Conservation (phyloP, 1,284 basidiomycete species). For the Apiotrichum gamsii region DNA sequence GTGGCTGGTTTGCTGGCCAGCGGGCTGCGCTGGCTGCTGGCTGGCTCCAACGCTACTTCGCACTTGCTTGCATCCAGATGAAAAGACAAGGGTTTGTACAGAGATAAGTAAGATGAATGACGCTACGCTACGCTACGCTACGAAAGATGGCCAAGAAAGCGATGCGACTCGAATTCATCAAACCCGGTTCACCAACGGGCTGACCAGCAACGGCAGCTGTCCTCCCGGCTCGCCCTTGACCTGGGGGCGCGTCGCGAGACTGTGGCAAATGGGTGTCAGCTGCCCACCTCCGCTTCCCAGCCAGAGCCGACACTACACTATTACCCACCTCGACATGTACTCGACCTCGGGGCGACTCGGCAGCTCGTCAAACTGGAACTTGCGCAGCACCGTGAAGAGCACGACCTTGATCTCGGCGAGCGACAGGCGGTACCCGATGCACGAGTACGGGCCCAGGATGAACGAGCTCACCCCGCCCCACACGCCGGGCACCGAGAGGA, state of each 20-base stretch:
- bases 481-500: conserved; percentile 53
- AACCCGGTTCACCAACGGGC: neutral
- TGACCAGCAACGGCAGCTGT: neutral
- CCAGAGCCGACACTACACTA: neutral
- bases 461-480: conserved; percentile 57
- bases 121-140: too few species aligned
- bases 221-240: neutral
- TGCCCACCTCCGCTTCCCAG: too few species aligned
- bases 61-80: too few species aligned
- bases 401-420: conserved; percentile 58
- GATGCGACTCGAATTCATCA: too few species aligned
- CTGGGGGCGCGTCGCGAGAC: neutral
- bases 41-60: too few species aligned
- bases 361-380: conserved; percentile 54
- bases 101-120: too few species aligned
- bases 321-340: neutral
- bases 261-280: too few species aligned
- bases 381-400: conserved; percentile 53
- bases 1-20: too few species aligned
- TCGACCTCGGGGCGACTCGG: conserved; percentile 13
- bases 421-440: conserved; percentile 63
- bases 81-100: too few species aligned
- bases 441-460: conserved; percentile 56
- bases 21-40: too few species aligned
- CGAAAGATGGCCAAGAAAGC: too few species aligned